Conservation (phyloP, 257 asterid genomes). For the Penstemon barbatus region DNA sequence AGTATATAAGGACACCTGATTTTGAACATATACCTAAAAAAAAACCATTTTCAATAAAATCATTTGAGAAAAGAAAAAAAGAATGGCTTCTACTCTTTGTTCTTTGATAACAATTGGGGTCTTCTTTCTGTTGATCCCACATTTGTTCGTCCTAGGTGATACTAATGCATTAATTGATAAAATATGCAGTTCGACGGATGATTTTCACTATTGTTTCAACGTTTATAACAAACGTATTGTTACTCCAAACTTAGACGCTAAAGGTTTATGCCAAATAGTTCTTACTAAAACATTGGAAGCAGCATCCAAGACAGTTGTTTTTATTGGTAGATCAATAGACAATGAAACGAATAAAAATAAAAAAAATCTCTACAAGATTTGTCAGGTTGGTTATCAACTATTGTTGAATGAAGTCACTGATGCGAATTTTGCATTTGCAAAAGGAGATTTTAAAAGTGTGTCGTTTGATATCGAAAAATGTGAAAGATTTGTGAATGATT, state of each 20-base stretch:
- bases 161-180: background rate
- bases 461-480: constrained; percentile 1
- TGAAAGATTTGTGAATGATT: constrained; percentile 13
- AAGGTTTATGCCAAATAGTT: too few relatives aligned
- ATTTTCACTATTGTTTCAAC: too few relatives aligned
- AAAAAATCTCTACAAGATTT: background rate
- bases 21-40: too few relatives aligned
- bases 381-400: background rate
- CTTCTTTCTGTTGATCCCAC: background rate
- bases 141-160: background rate
- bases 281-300: too few relatives aligned
- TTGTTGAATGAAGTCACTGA: background rate
- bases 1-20: too few relatives aligned
- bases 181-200: too few relatives aligned
- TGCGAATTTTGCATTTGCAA: background rate
- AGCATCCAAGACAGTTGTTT: too few relatives aligned
- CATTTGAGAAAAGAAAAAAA: too few relatives aligned
- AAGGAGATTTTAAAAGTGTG: constrained; percentile 1
- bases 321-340: too few relatives aligned
- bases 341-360: background rate
- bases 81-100: background rate
- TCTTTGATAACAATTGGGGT: background rate
- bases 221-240: too few relatives aligned
- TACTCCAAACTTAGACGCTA: too few relatives aligned
- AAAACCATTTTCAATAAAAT: too few relatives aligned